Conservation (phyloP, 306 rosid genomes). For the Fragaria vesca region DNA sequence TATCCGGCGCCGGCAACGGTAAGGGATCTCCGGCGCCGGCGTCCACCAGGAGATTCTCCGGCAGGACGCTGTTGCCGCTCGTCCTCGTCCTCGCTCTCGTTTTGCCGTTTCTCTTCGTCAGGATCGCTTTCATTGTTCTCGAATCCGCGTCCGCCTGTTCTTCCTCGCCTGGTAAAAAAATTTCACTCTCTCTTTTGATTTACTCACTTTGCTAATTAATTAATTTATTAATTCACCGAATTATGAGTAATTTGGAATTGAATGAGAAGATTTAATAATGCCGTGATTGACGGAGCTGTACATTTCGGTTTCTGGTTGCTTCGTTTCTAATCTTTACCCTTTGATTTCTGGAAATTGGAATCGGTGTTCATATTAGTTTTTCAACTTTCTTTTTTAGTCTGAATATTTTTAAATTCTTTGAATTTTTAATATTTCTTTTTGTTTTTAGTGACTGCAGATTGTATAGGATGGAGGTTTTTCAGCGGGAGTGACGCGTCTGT, state of each 20-base stretch:
- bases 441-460: conserved; percentile 44
- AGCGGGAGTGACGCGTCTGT: conserved; percentile 56
- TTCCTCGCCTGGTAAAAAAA: conserved; percentile 47
- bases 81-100: conserved; percentile 51
- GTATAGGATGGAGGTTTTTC: conserved; percentile 70
- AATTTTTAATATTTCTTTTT: not conserved
- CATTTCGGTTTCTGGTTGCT: not conserved
- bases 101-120: conserved; percentile 65
- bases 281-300: not conserved
- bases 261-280: not conserved
- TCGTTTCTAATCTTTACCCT: not conserved
- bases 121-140: conserved; percentile 67
- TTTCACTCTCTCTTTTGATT: not conserved
- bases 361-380: not conserved
- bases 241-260: not conserved
- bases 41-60: conserved; percentile 54
- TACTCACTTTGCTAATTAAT: not conserved
- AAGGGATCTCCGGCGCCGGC: conserved; percentile 39
- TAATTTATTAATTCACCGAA: not conserved
- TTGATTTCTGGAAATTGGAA: not conserved
- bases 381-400: not conserved
- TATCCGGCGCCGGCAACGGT: conserved; percentile 48
- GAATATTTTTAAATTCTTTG: not conserved
- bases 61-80: conserved; percentile 51
- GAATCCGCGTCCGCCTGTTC: conserved; percentile 77